These are phyloP conservation scores for Fragaria ananassa DNA, from an alignment of 306 rosid genomes.

Conservation along the genomic window DNA sequence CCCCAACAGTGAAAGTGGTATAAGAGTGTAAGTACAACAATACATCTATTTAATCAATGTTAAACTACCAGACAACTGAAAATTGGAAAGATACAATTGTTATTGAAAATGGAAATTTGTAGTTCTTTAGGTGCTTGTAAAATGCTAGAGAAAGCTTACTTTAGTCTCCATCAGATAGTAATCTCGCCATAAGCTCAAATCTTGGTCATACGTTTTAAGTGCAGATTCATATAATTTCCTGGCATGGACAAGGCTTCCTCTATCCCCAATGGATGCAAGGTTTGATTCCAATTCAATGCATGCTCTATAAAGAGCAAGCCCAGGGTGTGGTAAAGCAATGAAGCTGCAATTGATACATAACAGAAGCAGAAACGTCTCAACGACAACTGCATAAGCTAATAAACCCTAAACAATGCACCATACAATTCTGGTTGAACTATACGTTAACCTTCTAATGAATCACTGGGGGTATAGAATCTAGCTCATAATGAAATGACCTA, in stretches of 20 bases:
- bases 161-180: slow-evolving; percentile 67
- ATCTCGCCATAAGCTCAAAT: slow-evolving; percentile 70
- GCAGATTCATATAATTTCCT: slow-evolving; percentile 77
- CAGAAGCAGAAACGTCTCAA: slow-evolving; percentile 1
- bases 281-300: slow-evolving; percentile 81
- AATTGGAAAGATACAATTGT: neutral
- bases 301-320: slow-evolving; percentile 57
- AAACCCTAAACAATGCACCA: neutral
- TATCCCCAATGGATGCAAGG: slow-evolving; percentile 63
- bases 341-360: slow-evolving; percentile 51
- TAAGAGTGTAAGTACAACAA: neutral
- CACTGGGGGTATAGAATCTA: neutral
- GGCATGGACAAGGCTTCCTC: slow-evolving; percentile 59
- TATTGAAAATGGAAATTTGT: neutral
- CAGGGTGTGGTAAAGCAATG: slow-evolving; percentile 76
- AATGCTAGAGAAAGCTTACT: slow-evolving; percentile 31
- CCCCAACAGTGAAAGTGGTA: neutral
- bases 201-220: slow-evolving; percentile 59
- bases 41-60: neutral
- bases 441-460: neutral
- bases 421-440: neutral
- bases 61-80: neutral
- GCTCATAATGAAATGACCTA: slow-evolving; percentile 27
- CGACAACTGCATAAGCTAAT: slow-evolving; percentile 10
- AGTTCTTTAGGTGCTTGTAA: too few species aligned